These are phyloP conservation scores for Cadophora malorum DNA, from an alignment of 2,329 filamentous ascomycete species.

Conservation along the genomic window DNA sequence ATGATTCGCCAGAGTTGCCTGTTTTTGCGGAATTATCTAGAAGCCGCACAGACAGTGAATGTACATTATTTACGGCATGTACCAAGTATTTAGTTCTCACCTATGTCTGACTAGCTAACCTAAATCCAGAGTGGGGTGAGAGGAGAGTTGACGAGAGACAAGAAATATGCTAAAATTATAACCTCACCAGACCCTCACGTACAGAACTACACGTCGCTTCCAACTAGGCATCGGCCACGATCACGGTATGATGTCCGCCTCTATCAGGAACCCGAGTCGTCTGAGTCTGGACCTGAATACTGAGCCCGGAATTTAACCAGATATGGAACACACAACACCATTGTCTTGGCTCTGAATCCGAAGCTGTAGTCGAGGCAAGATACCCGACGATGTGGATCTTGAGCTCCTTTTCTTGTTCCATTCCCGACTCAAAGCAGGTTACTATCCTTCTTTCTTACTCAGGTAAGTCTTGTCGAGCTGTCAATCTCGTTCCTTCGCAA, in stretches of 20 bases:
- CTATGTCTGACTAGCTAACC: background rate
- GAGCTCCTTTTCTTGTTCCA: background rate
- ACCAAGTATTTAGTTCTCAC: background rate
- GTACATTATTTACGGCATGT: no score
- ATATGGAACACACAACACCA: no score
- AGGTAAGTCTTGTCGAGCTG: background rate
- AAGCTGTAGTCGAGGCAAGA: background rate
- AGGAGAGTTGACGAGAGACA: background rate
- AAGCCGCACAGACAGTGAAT: no score
- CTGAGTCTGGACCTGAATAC: no score
- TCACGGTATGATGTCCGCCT: no score
- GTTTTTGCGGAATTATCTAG: no score
- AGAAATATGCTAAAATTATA: background rate
- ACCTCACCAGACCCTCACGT: background rate
- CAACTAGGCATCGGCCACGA: no score
- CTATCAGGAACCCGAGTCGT: no score
- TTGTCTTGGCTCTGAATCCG: no score
- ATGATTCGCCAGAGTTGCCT: no score
- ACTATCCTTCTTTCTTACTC: background rate
- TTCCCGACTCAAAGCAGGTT: background rate
- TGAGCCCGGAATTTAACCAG: no score
- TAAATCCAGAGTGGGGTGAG: background rate
- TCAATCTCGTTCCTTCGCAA: background rate
- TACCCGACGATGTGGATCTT: background rate
- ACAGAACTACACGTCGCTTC: background rate